Percentiles rank a stretch among this genome's conserved stretches.
phyloP scores from a whole-genome alignment of 805 yeast genomes.

The Saturnispora galanensis region DNA sequence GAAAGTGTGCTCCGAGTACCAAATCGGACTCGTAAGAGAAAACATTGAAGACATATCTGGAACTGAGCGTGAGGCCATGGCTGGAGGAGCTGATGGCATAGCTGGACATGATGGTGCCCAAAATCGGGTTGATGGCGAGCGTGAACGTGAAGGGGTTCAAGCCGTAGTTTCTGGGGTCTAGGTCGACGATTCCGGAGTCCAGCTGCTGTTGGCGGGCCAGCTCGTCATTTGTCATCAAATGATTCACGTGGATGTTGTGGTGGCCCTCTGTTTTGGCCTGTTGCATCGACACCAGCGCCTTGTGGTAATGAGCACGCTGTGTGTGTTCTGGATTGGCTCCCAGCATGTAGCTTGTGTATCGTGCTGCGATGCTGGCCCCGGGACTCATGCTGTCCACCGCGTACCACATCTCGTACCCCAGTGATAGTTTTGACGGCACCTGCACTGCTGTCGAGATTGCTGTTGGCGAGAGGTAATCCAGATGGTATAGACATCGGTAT shows the following conservation, averaged over 20 bases:
- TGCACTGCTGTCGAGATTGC: slow-evolving; percentile 1
- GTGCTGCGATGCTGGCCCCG: slow-evolving; percentile 73
- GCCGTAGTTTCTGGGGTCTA: slow-evolving; percentile 15
- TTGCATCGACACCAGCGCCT: neutral
- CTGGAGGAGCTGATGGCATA: slow-evolving; percentile 46
- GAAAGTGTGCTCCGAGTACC: slow-evolving; percentile 77
- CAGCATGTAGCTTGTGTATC: slow-evolving; percentile 62
- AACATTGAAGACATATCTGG: slow-evolving; percentile 80
- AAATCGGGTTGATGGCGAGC: slow-evolving; percentile 73
- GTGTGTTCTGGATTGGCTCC: neutral
- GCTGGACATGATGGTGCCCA: slow-evolving; percentile 83
- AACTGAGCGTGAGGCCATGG: slow-evolving; percentile 46
- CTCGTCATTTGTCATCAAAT: slow-evolving; percentile 6
- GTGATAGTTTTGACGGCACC: slow-evolving; percentile 39
- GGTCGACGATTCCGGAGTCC: neutral
- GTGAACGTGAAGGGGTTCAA: slow-evolving; percentile 75
- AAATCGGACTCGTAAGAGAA: slow-evolving; percentile 86
- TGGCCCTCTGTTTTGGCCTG: neutral
- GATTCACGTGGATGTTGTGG: slow-evolving; percentile 6
- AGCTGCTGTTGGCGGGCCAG: slow-evolving; percentile 3
- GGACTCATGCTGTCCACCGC: slow-evolving; percentile 80
- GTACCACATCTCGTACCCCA: slow-evolving; percentile 86
- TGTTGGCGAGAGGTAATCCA: slow-evolving; percentile 27
- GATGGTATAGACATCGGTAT: slow-evolving; percentile 64
- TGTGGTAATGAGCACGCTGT: neutral